phyloP scores from a whole-genome alignment of 768 basidiomycete species.

The Hortiboletus flavorubellus region DNA sequence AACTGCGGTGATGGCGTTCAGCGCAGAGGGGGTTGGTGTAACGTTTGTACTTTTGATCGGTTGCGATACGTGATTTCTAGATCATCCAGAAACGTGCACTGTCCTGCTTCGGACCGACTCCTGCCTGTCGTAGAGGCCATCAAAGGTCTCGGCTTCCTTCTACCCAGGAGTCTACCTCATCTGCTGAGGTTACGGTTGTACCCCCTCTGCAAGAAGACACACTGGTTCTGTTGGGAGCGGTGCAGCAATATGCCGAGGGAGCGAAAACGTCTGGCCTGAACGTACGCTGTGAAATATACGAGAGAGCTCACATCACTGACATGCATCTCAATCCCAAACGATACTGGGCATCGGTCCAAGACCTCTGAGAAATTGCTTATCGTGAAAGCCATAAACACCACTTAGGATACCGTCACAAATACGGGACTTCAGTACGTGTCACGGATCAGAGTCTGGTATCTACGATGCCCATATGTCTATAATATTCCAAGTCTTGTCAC shows the following conservation, averaged over 20 bases:
- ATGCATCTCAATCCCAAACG: slow-evolving; percentile 28
- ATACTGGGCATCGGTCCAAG: slow-evolving; percentile 25
- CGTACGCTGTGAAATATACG: slow-evolving; percentile 29
- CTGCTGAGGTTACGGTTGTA: slow-evolving; percentile 34
- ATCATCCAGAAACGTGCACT: slow-evolving; percentile 25
- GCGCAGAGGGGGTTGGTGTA: too few relatives aligned
- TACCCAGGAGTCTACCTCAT: slow-evolving; percentile 21
- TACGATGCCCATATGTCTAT: too few relatives aligned
- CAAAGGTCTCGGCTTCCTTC: slow-evolving; percentile 19
- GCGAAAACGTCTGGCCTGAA: slow-evolving; percentile 25
- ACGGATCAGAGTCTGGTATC: not conserved
- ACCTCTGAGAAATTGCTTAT: slow-evolving; percentile 21
- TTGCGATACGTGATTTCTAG: not conserved
- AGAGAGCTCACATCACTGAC: slow-evolving; percentile 38
- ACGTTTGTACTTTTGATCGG: too few relatives aligned
- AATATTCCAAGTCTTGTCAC: too few relatives aligned
- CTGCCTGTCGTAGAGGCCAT: slow-evolving; percentile 24
- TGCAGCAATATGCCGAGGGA: slow-evolving; percentile 25
- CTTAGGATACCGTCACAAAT: not conserved
- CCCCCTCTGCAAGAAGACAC: slow-evolving; percentile 33
- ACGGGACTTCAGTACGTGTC: not conserved
- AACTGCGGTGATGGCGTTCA: too few relatives aligned
- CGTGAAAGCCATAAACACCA: not conserved
- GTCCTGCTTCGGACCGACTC: slow-evolving; percentile 19
- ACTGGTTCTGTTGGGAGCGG: slow-evolving; percentile 27